phyloP scores from a whole-genome alignment of 331 rosid genomes.

The Ulmus americana region DNA sequence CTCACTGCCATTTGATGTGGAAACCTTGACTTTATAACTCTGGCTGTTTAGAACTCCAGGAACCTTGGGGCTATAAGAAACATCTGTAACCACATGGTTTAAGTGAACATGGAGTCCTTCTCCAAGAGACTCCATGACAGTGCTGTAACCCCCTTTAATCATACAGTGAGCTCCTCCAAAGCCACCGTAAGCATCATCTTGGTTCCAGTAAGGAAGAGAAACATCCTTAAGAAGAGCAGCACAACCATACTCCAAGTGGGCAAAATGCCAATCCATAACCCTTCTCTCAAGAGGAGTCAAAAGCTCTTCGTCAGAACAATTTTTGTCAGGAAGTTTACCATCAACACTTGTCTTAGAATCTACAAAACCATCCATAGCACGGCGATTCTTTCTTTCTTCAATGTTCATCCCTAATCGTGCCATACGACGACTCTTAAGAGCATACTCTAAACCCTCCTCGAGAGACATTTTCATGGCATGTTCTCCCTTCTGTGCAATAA shows the following conservation, averaged over 20 bases:
- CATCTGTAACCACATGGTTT: constrained; percentile 70
- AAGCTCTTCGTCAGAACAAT: constrained; percentile 37
- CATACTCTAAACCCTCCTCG: constrained; percentile 95
- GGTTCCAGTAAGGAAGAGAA: constrained; percentile 98
- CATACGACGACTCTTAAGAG: constrained; percentile 69
- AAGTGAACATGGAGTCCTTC: constrained; percentile 67
- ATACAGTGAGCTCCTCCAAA: constrained; percentile 99
- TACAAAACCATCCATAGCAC: constrained; percentile 25
- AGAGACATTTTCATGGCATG: constrained; percentile 83
- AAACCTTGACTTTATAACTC: constrained; percentile 56
- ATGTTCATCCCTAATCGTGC: constrained; percentile 35
- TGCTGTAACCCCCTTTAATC: constrained; percentile 96
- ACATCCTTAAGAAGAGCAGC: constrained; percentile 86
- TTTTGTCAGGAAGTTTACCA: constrained; percentile 22
- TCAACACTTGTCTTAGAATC: constrained; percentile 27
- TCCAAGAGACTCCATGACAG: constrained; percentile 83
- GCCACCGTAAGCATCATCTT: constrained; percentile 96
- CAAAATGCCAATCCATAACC: constrained; percentile 99
- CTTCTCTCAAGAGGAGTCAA: constrained; percentile 91
- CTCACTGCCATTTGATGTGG: constrained; percentile 63
- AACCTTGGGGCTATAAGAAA: constrained; percentile 56
- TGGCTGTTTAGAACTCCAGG: constrained; percentile 27
- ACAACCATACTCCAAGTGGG: constrained; percentile 97
- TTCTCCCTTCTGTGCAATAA: constrained; percentile 78
- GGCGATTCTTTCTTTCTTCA: constrained; percentile 40